Conservation (phyloP, 2,329 filamentous ascomycete species). For the Fusarium brachygibbosum region DNA sequence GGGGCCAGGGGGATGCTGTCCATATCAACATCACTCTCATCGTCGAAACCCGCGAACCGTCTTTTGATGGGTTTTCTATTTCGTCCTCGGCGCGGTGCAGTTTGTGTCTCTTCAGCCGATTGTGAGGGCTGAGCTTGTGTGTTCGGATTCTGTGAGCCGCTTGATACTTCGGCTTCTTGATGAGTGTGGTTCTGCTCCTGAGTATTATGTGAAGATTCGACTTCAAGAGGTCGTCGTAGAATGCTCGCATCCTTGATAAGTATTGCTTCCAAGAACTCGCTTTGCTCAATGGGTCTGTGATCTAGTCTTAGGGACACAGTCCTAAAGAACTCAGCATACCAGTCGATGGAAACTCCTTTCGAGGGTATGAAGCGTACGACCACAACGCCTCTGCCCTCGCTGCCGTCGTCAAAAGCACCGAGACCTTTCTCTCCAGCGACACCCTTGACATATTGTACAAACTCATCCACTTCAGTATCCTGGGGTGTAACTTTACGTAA, state of each 20-base stretch:
- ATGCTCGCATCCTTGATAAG: conserved; percentile 81
- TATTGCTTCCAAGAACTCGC: conserved; percentile 92
- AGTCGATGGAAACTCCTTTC: conserved; percentile 68
- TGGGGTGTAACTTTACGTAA: conserved; percentile 71
- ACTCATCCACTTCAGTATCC: conserved; percentile 78
- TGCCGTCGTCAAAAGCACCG: conserved; percentile 73
- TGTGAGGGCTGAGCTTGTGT: conserved; percentile 29
- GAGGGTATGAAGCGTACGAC: conserved; percentile 79
- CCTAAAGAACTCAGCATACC: conserved; percentile 78
- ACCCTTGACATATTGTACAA: conserved; percentile 81
- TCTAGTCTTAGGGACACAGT: conserved; percentile 79
- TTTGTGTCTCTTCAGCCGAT: conserved; percentile 43
- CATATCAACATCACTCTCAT: conserved; percentile 58
- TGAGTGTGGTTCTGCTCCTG: conserved; percentile 31
- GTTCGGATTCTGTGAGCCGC: conserved; percentile 15
- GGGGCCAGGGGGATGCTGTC: conserved; percentile 38
- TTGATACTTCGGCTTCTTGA: conserved; percentile 16
- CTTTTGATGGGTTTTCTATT: conserved; percentile 60
- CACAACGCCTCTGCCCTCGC: conserved; percentile 78
- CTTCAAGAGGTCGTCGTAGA: conserved; percentile 76
- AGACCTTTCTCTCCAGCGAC: conserved; percentile 81
- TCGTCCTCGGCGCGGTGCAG: conserved; percentile 43
- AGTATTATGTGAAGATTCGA: conserved; percentile 52
- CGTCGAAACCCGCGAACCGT: conserved; percentile 80
- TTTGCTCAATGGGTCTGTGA: conserved; percentile 87